Conservation (phyloP, 108 stramenopile species). For the Pseudonitzschia multiseries region DNA sequence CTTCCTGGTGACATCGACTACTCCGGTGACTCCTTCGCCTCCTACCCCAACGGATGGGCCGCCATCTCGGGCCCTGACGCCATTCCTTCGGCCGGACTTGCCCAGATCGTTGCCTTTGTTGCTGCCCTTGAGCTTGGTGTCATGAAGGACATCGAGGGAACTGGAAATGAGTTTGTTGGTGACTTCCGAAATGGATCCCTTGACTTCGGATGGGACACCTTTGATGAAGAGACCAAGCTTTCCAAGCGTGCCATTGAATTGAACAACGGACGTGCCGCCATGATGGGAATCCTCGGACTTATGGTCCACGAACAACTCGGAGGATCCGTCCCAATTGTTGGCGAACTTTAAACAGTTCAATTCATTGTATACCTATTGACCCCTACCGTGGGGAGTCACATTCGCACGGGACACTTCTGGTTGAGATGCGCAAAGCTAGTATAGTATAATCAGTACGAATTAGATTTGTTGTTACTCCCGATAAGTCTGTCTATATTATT, state of each 20-base stretch:
- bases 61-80: slow-evolving; percentile 47
- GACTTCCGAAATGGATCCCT: slow-evolving; percentile 79
- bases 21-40: slow-evolving; percentile 46
- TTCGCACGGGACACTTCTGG: not conserved
- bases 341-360: not conserved
- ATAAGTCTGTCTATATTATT: not conserved
- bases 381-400: not conserved
- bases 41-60: slow-evolving; percentile 65
- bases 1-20: slow-evolving; percentile 70
- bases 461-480: slow-evolving; percentile 1
- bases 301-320: slow-evolving; percentile 85
- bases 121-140: slow-evolving; percentile 63
- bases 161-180: slow-evolving; percentile 57
- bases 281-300: slow-evolving; percentile 87
- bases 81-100: slow-evolving; percentile 60
- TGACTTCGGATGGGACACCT: slow-evolving; percentile 80
- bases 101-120: slow-evolving; percentile 69
- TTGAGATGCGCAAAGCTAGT: not conserved
- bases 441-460: not conserved
- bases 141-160: slow-evolving; percentile 64
- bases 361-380: not conserved
- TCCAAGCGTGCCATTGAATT: slow-evolving; percentile 86
- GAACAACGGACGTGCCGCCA: slow-evolving; percentile 87
- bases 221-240: slow-evolving; percentile 59
- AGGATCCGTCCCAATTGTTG: slow-evolving; percentile 29